Evolutionary conservation across 2,329 filamentous ascomycete species (phyloP).

Genomic region (Calonectria pteridis): DNA sequence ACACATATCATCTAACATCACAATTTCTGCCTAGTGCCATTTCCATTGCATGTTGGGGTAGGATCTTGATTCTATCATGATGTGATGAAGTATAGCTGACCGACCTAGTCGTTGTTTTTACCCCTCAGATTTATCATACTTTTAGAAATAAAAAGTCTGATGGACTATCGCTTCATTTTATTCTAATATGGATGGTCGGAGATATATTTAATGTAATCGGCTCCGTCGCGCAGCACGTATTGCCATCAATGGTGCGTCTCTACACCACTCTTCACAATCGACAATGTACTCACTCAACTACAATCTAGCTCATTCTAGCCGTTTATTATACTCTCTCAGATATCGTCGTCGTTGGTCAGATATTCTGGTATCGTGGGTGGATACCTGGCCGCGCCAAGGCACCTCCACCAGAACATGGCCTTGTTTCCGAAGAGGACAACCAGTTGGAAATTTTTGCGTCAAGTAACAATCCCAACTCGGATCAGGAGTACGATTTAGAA

Average conservation of each 20-base stretch:
- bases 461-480: too few species aligned
- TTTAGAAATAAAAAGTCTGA: constrained; percentile 88
- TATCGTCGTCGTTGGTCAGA: constrained; percentile 87
- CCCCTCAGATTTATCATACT: constrained; percentile 96
- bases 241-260: constrained; percentile 84
- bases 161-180: constrained; percentile 89
- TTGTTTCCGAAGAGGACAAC: constrained; percentile 52
- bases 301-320: constrained; percentile 80
- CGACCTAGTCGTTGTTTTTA: constrained; percentile 85
- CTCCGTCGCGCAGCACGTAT: constrained; percentile 90
- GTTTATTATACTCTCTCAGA: constrained; percentile 95
- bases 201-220: constrained; percentile 98
- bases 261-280: neutral
- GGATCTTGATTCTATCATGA: constrained; percentile 25
- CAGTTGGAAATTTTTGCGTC: constrained; percentile 60
- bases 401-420: constrained; percentile 54
- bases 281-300: constrained; percentile 20
- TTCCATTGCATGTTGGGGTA: constrained; percentile 91
- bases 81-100: constrained; percentile 22
- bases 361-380: constrained; percentile 96
- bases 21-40: constrained; percentile 75
- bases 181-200: constrained; percentile 91
- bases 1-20: constrained; percentile 23
- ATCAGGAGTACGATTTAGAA: neutral
- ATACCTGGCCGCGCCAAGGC: constrained; percentile 67